phyloP scores from a whole-genome alignment of 2,329 filamentous ascomycete species.

The Venturiaceae sp. region DNA sequence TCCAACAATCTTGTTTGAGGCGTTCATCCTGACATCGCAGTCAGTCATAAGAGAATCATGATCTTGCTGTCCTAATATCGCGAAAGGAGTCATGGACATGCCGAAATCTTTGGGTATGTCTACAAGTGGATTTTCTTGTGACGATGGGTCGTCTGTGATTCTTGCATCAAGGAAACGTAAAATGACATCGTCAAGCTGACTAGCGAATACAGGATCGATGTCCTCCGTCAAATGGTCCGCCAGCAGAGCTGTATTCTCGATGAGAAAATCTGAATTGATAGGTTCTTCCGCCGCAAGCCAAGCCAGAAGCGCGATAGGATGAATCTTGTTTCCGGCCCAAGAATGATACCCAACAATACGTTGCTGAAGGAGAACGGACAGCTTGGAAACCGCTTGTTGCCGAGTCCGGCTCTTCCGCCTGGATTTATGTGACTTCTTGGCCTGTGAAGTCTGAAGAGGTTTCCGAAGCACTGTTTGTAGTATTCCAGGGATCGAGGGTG shows the following conservation, averaged over 20 bases:
- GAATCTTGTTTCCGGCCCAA: slow-evolving; percentile 1
- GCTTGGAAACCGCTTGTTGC: neutral
- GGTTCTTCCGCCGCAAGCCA: slow-evolving; percentile 7
- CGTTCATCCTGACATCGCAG: neutral
- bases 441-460: neutral
- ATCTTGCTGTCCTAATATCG: neutral
- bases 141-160: neutral
- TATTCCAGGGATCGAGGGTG: neutral
- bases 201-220: neutral
- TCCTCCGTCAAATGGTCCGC: neutral
- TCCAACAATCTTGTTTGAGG: neutral
- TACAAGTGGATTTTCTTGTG: neutral
- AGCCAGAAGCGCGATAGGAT: neutral
- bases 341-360: neutral
- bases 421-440: neutral
- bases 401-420: neutral
- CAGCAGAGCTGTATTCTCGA: neutral
- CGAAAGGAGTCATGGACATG: slow-evolving; percentile 2
- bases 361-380: neutral
- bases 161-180: neutral
- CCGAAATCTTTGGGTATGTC: slow-evolving; percentile 6
- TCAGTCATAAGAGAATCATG: slow-evolving; percentile 3
- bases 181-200: slow-evolving; percentile 3
- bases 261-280: slow-evolving; percentile 1
- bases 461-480: neutral